Evolutionary conservation across 441 rosid genomes (phyloP).

Genomic region (Gossypium lobatum): DNA sequence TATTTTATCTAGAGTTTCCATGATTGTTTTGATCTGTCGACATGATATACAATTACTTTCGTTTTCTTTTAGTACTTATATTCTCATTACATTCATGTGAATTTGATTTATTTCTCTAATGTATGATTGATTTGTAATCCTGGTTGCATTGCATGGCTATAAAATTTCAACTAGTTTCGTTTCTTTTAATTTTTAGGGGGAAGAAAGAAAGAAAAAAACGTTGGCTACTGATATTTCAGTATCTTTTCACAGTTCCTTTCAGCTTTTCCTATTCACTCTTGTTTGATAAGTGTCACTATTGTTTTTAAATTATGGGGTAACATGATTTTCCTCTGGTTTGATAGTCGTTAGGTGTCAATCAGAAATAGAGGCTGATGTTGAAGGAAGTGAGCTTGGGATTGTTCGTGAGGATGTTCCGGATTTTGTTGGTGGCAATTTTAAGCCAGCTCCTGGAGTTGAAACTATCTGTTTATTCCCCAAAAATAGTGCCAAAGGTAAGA

Average conservation of each 20-base stretch:
- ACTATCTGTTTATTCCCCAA: constrained; percentile 78
- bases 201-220: too few relatives aligned
- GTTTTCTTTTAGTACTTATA: background rate
- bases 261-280: background rate
- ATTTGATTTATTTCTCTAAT: background rate
- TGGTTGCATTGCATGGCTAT: background rate
- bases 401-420: constrained; percentile 74
- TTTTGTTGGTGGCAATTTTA: constrained; percentile 45
- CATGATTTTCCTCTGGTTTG: background rate
- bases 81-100: background rate
- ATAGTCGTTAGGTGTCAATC: constrained; percentile 75
- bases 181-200: too few relatives aligned
- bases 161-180: background rate
- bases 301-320: background rate
- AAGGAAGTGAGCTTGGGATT: constrained; percentile 59
- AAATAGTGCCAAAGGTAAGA: constrained; percentile 65
- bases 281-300: background rate
- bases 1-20: background rate
- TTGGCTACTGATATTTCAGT: too few relatives aligned
- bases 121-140: background rate
- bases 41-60: constrained; percentile 19
- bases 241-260: background rate
- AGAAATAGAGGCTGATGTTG: constrained; percentile 51
- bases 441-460: constrained; percentile 72
- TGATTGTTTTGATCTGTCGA: constrained; percentile 19